phyloP scores from a whole-genome alignment of 2,329 filamentous ascomycete genomes.

The Fusarium bulbicola region DNA sequence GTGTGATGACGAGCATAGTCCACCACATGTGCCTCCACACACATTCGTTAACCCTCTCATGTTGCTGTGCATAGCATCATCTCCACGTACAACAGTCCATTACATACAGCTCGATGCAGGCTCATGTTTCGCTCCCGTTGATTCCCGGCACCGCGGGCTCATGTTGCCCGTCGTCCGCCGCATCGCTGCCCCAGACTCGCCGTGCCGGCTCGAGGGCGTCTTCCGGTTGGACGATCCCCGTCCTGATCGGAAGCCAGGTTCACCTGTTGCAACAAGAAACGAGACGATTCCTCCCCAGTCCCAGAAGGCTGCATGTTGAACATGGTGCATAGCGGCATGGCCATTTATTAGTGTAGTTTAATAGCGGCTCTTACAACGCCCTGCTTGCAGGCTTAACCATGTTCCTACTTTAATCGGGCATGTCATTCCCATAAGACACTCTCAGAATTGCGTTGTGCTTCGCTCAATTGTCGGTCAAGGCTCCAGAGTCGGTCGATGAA shows the following conservation, averaged over 20 bases:
- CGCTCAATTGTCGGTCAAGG: constrained; percentile 33
- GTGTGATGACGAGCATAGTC: constrained; percentile 3
- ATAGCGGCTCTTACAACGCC: not conserved
- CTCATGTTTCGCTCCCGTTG: constrained; percentile 30
- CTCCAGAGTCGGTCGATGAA: constrained; percentile 27
- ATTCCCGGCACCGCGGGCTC: constrained; percentile 36
- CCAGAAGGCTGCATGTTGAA: constrained; percentile 32
- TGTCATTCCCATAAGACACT: not conserved
- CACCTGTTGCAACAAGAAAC: constrained; percentile 17
- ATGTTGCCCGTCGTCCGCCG: constrained; percentile 26
- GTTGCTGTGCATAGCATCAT: constrained; percentile 11
- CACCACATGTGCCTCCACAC: constrained; percentile 10
- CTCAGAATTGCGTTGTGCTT: not conserved
- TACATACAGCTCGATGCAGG: constrained; percentile 8
- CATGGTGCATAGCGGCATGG: constrained; percentile 6
- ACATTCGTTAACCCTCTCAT: not conserved
- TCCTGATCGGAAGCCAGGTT: constrained; percentile 32
- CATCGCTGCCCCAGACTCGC: constrained; percentile 24
- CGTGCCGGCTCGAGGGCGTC: constrained; percentile 31
- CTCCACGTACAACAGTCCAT: constrained; percentile 14
- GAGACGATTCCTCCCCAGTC: constrained; percentile 27
- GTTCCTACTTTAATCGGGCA: constrained; percentile 10
- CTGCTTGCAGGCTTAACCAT: constrained; percentile 16
- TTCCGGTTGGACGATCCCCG: constrained; percentile 39
- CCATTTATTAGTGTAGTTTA: not conserved